These are phyloP conservation scores for Ilex asprella DNA, from an alignment of 257 asterid genomes.

Conservation along the genomic window DNA sequence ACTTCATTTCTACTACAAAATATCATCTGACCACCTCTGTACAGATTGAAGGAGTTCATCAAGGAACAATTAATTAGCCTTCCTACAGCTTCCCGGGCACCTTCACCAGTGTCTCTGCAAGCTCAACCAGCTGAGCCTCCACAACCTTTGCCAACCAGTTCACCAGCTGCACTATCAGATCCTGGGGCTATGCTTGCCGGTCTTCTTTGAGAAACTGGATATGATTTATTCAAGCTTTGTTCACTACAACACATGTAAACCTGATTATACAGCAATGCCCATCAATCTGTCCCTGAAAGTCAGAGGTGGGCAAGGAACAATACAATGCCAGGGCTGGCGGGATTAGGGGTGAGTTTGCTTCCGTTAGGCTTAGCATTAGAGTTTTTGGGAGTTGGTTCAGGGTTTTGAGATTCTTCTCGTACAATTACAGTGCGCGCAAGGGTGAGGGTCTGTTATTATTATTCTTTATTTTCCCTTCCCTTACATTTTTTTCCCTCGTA, in stretches of 20 bases:
- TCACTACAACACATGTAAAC: constrained; percentile 22
- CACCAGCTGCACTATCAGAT: constrained; percentile 48
- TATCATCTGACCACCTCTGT: not conserved
- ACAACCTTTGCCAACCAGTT: constrained; percentile 28
- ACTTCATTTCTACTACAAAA: not conserved
- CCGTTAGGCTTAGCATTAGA: constrained; percentile 19
- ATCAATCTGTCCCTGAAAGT: constrained; percentile 13
- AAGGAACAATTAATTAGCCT: constrained; percentile 68
- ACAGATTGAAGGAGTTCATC: constrained; percentile 74
- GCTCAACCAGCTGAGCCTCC: constrained; percentile 7
- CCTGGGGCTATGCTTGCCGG: constrained; percentile 86
- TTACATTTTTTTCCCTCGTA: constrained; percentile 3
- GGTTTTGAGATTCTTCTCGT: constrained; percentile 53
- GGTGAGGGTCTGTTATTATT: constrained; percentile 18
- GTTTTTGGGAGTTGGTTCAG: constrained; percentile 26
- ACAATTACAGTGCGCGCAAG: constrained; percentile 38
- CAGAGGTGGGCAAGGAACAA: constrained; percentile 17
- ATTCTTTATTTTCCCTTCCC: not conserved
- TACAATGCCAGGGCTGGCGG: constrained; percentile 49
- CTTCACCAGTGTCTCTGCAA: constrained; percentile 46
- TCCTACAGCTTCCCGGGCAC: constrained; percentile 44
- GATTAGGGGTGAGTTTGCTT: constrained; percentile 23
- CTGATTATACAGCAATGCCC: constrained; percentile 26
- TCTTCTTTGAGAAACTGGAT: constrained; percentile 40
- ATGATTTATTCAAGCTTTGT: constrained; percentile 5